Evolutionary conservation across 352 stramenopile genomes (phyloP).

Genomic region (Vaucheria bursata): DNA sequence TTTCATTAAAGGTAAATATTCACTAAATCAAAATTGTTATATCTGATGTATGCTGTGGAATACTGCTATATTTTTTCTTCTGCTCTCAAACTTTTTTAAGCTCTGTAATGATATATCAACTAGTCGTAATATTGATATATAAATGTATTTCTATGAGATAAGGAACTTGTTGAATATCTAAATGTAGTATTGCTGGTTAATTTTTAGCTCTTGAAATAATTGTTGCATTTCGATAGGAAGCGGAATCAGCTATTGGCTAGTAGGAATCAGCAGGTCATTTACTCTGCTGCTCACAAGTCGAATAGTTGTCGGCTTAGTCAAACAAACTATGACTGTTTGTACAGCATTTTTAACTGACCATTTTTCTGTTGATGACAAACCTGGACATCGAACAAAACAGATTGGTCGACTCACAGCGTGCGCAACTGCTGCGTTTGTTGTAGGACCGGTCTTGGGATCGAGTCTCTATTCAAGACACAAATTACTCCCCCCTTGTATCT

Average conservation of each 20-base stretch:
- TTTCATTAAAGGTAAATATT: too few species aligned
- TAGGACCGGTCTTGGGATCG: conserved; percentile 25
- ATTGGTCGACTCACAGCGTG: conserved; percentile 13
- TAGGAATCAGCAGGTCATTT: conserved; percentile 37
- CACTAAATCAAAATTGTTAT: too few species aligned
- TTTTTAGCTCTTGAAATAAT: too few species aligned
- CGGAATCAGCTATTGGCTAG: conserved; percentile 41
- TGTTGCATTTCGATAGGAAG: too few species aligned
- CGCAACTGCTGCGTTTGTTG: conserved; percentile 24
- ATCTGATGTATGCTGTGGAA: too few species aligned
- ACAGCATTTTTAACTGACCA: conserved; percentile 39
- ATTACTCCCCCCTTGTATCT: conserved; percentile 30
- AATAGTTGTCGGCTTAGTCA: conserved; percentile 49
- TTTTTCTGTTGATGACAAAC: conserved; percentile 12
- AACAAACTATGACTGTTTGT: conserved; percentile 48
- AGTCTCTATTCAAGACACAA: conserved; percentile 37
- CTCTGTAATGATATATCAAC: too few species aligned
- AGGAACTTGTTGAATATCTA: too few species aligned
- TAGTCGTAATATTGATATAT: too few species aligned
- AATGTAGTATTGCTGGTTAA: too few species aligned
- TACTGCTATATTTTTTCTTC: too few species aligned
- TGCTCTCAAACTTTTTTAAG: too few species aligned
- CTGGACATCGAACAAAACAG: conserved; percentile 14
- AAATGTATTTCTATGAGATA: too few species aligned
- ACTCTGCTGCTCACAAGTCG: conserved; percentile 38